phyloP scores from a whole-genome alignment of 1,139 yeast species.

The Arxiozyma bovina region DNA sequence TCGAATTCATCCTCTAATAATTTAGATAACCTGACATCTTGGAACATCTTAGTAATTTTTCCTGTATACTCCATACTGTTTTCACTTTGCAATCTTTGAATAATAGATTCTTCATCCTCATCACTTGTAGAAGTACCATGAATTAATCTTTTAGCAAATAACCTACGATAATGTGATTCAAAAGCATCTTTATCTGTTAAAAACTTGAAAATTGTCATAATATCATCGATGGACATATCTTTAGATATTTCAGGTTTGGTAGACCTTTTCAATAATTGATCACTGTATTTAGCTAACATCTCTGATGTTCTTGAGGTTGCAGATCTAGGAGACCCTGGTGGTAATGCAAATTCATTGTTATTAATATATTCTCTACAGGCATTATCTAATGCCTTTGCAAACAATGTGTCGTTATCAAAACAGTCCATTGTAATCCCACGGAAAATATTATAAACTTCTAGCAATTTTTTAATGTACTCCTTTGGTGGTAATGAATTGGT shows the following conservation, averaged over 20 bases:
- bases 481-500: conserved; percentile 42
- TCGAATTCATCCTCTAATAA: conserved; percentile 65
- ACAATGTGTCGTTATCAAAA: conserved; percentile 73
- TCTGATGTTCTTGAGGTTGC: conserved; percentile 74
- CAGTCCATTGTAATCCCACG: conserved; percentile 51
- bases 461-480: conserved; percentile 67
- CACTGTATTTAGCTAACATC: conserved; percentile 80
- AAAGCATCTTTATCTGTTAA: conserved; percentile 92
- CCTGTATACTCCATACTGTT: conserved; percentile 90
- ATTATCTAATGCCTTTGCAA: conserved; percentile 80
- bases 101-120: conserved; percentile 77
- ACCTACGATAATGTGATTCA: conserved; percentile 85
- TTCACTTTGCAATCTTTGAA: conserved; percentile 79
- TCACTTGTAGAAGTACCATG: conserved; percentile 76
- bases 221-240: conserved; percentile 70
- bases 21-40: conserved; percentile 81
- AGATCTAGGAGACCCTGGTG: conserved; percentile 41
- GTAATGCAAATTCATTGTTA: conserved; percentile 69
- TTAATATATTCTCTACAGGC: conserved; percentile 86
- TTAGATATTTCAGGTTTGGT: conserved; percentile 54
- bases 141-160: conserved; percentile 81
- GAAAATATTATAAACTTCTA: conserved; percentile 47
- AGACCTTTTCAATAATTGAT: conserved; percentile 67
- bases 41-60: conserved; percentile 92
- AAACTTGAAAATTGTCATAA: conserved; percentile 81